phyloP scores from a whole-genome alignment of 2,329 filamentous ascomycete species.

The Apiospora kogelbergensis region DNA sequence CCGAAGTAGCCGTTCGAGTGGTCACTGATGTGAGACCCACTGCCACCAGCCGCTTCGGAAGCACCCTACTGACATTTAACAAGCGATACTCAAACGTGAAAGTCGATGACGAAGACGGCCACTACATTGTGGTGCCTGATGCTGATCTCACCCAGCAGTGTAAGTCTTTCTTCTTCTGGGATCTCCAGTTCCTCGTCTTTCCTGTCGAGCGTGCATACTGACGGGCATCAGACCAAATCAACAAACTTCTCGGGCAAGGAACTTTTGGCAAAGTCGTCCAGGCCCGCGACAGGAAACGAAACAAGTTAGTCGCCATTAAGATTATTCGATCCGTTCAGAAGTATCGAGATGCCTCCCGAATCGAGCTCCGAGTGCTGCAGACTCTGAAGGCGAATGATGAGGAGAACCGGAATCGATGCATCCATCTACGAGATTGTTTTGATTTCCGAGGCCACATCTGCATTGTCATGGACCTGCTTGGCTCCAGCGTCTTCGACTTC shows the following conservation, averaged over 20 bases:
- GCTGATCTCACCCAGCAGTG: slow-evolving; percentile 85
- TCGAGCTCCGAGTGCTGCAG: slow-evolving; percentile 88
- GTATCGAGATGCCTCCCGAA: slow-evolving; percentile 92
- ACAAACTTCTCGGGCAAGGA: slow-evolving; percentile 88
- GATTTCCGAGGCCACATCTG: slow-evolving; percentile 98
- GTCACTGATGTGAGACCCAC: slow-evolving; percentile 59
- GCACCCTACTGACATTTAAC: slow-evolving; percentile 7
- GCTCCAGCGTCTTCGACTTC: slow-evolving; percentile 98
- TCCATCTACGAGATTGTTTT: slow-evolving; percentile 94
- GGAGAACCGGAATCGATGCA: slow-evolving; percentile 92
- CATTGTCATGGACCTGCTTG: slow-evolving; percentile 74
- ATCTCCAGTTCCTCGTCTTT: slow-evolving; percentile 22
- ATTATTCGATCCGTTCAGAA: slow-evolving; percentile 98
- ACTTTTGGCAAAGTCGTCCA: slow-evolving; percentile 99
- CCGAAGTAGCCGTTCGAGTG: slow-evolving; percentile 67
- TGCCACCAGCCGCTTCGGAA: not conserved
- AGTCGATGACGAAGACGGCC: slow-evolving; percentile 93
- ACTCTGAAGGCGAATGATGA: slow-evolving; percentile 90
- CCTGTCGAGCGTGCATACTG: slow-evolving; percentile 16
- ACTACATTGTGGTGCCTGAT: slow-evolving; percentile 91
- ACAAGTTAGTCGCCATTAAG: slow-evolving; percentile 87
- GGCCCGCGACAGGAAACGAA: slow-evolving; percentile 76
- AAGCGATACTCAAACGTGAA: slow-evolving; percentile 59
- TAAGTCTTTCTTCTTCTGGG: slow-evolving; percentile 44
- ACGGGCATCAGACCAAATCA: slow-evolving; percentile 70